Evolutionary conservation across 1,284 basidiomycete genomes (phyloP).

Genomic region (Caloboletus inedulis): DNA sequence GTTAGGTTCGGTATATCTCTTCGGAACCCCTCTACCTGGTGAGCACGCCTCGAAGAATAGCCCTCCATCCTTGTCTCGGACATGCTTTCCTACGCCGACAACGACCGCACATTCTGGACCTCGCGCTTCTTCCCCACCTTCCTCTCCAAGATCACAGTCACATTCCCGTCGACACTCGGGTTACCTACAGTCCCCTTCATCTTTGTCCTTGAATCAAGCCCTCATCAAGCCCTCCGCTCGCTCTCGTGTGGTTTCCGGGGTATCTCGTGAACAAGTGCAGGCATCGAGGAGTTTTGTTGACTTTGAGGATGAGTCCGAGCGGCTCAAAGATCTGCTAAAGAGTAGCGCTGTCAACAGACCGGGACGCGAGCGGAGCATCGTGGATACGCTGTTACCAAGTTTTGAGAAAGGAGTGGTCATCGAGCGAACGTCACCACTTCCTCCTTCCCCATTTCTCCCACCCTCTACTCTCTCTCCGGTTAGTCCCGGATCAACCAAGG

Average conservation of each 20-base stretch:
- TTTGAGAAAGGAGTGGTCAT: constrained; percentile 26
- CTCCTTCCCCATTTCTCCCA: constrained; percentile 29
- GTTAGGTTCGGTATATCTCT: constrained; percentile 38
- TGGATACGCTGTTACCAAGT: constrained; percentile 32
- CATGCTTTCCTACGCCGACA: constrained; percentile 6
- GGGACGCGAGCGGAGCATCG: constrained; percentile 27
- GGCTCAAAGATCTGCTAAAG: constrained; percentile 67
- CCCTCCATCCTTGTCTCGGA: constrained; percentile 16
- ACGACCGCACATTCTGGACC: constrained; percentile 20
- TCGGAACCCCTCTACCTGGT: constrained; percentile 26
- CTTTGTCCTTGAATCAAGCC: constrained; percentile 32
- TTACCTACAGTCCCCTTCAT: constrained; percentile 33
- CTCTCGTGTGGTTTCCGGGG: constrained; percentile 60
- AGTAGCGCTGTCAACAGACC: constrained; percentile 47
- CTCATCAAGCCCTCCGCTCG: constrained; percentile 30
- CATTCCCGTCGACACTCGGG: constrained; percentile 29
- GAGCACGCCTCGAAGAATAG: constrained; percentile 9
- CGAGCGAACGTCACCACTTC: constrained; percentile 23
- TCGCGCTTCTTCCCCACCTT: constrained; percentile 36
- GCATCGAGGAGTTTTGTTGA: constrained; percentile 67
- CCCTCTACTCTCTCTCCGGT: constrained; percentile 14
- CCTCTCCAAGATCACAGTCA: constrained; percentile 30
- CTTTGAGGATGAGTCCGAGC: constrained; percentile 72
- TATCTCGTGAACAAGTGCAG: constrained; percentile 56
- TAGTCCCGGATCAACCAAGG: constrained; percentile 26